phyloP scores from a whole-genome alignment of 441 rosid genomes.

The Adansonia gregorii region DNA sequence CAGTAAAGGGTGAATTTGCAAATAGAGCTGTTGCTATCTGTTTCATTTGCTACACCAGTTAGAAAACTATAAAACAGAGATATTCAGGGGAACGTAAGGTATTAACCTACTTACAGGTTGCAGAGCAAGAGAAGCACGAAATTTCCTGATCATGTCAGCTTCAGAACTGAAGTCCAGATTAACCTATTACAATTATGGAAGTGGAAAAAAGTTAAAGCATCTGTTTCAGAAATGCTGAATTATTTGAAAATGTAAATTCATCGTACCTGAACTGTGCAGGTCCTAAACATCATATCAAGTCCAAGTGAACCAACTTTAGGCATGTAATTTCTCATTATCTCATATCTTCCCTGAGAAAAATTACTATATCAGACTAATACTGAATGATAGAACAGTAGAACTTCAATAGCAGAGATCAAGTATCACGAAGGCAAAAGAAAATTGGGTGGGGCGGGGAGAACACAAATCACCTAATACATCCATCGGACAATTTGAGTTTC shows the following conservation, averaged over 20 bases:
- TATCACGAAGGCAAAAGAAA: neutral
- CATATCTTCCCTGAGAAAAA: slow-evolving; percentile 88
- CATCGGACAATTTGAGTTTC: neutral
- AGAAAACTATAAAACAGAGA: slow-evolving; percentile 30
- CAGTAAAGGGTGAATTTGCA: slow-evolving; percentile 96
- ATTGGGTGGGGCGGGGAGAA: neutral
- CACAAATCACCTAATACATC: neutral
- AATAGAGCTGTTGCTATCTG: slow-evolving; percentile 97
- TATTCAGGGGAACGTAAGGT: slow-evolving; percentile 29
- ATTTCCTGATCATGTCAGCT: slow-evolving; percentile 96
- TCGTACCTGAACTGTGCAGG: slow-evolving; percentile 97
- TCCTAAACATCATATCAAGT: slow-evolving; percentile 98
- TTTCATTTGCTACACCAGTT: slow-evolving; percentile 36
- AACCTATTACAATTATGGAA: slow-evolving; percentile 51
- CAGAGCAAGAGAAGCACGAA: slow-evolving; percentile 90
- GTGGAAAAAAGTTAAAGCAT: slow-evolving; percentile 4
- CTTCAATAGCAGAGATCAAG: neutral
- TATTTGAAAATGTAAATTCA: slow-evolving; percentile 25
- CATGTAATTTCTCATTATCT: slow-evolving; percentile 98
- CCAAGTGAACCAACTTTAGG: slow-evolving; percentile 96
- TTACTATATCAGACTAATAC: slow-evolving; percentile 33
- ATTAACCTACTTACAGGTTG: slow-evolving; percentile 75
- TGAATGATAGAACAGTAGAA: neutral
- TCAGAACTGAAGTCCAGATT: slow-evolving; percentile 95
- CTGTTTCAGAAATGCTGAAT: slow-evolving; percentile 23